phyloP scores from a whole-genome alignment of 768 basidiomycete genomes.

The Gloeopeniophorella convolvens region DNA sequence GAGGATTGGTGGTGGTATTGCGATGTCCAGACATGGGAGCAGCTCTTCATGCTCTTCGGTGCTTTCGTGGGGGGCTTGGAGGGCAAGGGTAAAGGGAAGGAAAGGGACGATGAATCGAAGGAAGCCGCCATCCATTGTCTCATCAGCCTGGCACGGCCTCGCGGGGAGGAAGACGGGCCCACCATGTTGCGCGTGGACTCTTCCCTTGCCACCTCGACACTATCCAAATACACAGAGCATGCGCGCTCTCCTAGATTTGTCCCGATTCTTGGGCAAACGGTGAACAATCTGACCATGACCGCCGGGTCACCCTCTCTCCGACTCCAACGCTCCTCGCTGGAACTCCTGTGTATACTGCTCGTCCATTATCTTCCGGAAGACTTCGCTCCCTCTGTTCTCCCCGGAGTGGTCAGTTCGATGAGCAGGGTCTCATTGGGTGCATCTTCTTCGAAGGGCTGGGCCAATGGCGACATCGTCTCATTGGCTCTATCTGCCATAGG shows the following conservation, averaged over 20 bases:
- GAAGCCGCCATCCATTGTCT: constrained; percentile 68
- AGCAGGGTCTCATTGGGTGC: constrained; percentile 60
- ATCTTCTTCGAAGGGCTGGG: constrained; percentile 54
- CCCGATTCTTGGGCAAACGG: constrained; percentile 77
- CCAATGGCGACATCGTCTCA: constrained; percentile 62
- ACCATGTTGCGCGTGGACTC: constrained; percentile 21
- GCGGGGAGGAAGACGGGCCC: constrained; percentile 35
- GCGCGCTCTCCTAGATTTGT: constrained; percentile 47
- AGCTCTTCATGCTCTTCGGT: constrained; percentile 72
- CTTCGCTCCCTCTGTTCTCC: constrained; percentile 64
- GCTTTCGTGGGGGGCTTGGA: constrained; percentile 60
- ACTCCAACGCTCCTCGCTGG: constrained; percentile 61
- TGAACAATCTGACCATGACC: constrained; percentile 62
- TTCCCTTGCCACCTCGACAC: constrained; percentile 22
- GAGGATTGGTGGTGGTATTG: constrained; percentile 83
- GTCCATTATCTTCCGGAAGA: constrained; percentile 41
- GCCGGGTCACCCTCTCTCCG: constrained; percentile 49
- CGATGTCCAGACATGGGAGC: constrained; percentile 71
- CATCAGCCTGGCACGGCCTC: constrained; percentile 51
- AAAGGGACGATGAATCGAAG: constrained; percentile 77
- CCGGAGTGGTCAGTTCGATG: constrained; percentile 77
- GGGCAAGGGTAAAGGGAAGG: constrained; percentile 59
- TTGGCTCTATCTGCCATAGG: constrained; percentile 53
- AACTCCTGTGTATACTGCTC: constrained; percentile 49
- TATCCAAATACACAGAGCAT: constrained; percentile 36